phyloP scores from a whole-genome alignment of 108 stramenopile genomes.

The Ochromonas danica region DNA sequence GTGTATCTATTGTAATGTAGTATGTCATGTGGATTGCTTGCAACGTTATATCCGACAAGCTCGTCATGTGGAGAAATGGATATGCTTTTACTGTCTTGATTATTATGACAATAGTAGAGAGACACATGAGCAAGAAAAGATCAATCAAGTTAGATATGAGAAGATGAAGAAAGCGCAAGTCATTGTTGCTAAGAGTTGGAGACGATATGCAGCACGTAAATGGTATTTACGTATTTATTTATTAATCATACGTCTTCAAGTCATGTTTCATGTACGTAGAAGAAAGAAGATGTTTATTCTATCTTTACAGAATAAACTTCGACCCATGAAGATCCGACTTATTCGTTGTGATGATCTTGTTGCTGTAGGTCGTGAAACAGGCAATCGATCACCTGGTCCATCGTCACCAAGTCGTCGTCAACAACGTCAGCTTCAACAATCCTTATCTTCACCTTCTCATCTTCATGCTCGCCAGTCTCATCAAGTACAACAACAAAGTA shows the following conservation, averaged over 20 bases:
- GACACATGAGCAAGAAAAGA: not conserved
- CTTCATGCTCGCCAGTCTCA: too few species aligned
- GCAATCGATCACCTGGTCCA: not conserved
- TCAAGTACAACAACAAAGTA: too few species aligned
- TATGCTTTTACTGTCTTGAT: not conserved
- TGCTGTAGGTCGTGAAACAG: not conserved
- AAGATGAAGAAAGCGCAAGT: not conserved
- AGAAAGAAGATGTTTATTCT: not conserved
- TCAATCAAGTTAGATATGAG: not conserved
- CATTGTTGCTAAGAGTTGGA: not conserved
- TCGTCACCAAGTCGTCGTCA: not conserved
- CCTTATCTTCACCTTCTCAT: too few species aligned
- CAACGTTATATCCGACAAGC: not conserved
- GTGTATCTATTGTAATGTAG: not conserved
- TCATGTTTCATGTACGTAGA: not conserved
- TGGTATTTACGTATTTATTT: not conserved
- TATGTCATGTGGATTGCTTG: not conserved
- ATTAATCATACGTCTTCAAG: not conserved
- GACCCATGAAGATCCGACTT: not conserved
- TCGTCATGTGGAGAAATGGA: slow-evolving; percentile 1
- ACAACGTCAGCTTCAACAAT: not conserved
- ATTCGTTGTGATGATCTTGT: not conserved
- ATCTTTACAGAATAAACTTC: not conserved
- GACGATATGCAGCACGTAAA: not conserved
- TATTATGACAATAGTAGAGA: not conserved